Evolutionary conservation across 2,329 filamentous ascomycete genomes (phyloP), one percentile per base, ranked within the genome.

Genomic region (Scytalidium sp.): DNA sequence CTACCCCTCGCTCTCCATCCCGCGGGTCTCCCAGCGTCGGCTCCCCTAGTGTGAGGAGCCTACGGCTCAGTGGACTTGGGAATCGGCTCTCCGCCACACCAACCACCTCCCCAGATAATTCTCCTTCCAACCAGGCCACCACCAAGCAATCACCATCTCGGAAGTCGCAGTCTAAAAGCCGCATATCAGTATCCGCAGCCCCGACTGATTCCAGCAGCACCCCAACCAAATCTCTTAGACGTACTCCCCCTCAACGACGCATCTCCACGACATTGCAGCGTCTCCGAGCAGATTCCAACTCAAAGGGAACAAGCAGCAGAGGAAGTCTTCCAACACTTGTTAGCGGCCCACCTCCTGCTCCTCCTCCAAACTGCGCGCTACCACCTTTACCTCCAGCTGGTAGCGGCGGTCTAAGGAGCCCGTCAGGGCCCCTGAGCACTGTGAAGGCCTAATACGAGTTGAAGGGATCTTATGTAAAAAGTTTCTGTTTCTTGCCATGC

Each of bases 301-400:
- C 41, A 1, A 59, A 54, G 49, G 47, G 41, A 13, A 39, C 61
- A 9, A 41, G 23, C 3, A 60, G 54, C 19, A 55, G 60, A 27
- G 55, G 54, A 22, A 65, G 61, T 46, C 45, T 64, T 47, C 59
- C 60, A 13, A 45, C 46, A 8, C 53, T 66, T 2, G 50, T 60
- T 7, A 57, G 57, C 41, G 62, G 63, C 9, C 61, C 63, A 9
- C 64, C 64, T 3, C 61, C 60, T 32, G 59, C 60, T 3, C 64
- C 64, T 2, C 64, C 64, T 19, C 64, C 64, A 41, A 47, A 58
- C 41, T 64, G 58, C 50, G 63, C 62, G 3, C 46, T 66, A 17
- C 64, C 64, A 20, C 62, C 64, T 32, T 27, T 66, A n/a, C 49
- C 49, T 7, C 62, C 63, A 10, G 52, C 59, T 1, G 53, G 51